Base-by-base conservation (phyloP, 345 rosid species). In the Camelina hispida region DNA sequence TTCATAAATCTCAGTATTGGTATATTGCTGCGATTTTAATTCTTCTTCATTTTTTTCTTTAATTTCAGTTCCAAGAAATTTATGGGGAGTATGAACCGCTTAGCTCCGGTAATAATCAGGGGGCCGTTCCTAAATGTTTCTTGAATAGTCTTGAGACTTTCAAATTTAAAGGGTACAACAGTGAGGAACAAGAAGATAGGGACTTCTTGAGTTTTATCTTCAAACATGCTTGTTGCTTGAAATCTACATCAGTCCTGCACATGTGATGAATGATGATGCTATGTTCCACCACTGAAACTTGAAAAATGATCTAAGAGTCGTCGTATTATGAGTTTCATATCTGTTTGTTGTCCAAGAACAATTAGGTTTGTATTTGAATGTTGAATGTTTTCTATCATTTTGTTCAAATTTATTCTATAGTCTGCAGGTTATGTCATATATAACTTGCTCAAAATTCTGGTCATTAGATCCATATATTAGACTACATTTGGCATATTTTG, bases 141-240 rank as follows among this genome's bases (percentile, higher is more conserved):
- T 8, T 6, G 42, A 25, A 16, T 25, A 55, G 63, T 55, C 43
- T 68, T 1, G 43, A 54, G 25, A 57, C 34, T 12, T 57, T 56
- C 9, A 1, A 17, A 22, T 30, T 44, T 57, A 5, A 0, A 17
- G 44, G 65, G 28, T 69, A 30, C 20, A 0, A n/a, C 9, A 8
- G 32, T 30, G 34, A 56, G 18, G 54, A 46, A 17, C 44, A 4
- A 30, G 73, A 69, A 56, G 64, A 69, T 4, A 57, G 54, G 5
- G 55, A 30, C n/a, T 46, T 64, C 55, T 15, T 44, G 68, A 30
- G 68, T 28, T 6, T 2, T n/a, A 0, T 64, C 3, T 28, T 64
- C 25, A 64, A n/a, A 64, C 52, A 64, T 46, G 55, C 68, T 46
- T 9, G 42, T 28, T 12, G n/a, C 25, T 46, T 64, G 28, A 23